These are phyloP conservation scores for Ogataea philodendri DNA, from an alignment of 805 yeast species.

Conservation along the genomic window DNA sequence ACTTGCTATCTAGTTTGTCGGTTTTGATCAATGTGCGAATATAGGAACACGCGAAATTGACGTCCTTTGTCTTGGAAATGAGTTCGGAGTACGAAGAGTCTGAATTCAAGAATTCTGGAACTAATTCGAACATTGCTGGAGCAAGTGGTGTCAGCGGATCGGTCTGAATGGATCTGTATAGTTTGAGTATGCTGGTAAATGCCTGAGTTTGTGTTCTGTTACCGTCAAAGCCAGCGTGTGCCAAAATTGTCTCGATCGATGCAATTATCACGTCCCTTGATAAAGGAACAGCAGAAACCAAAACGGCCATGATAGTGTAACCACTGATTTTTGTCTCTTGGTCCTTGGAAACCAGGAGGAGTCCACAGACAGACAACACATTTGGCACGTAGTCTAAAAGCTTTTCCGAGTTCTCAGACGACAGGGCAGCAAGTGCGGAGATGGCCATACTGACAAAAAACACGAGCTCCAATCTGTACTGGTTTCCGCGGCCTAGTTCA, in stretches of 20 bases:
- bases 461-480: slow-evolving; percentile 68
- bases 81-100: slow-evolving; percentile 24
- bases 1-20: slow-evolving; percentile 11
- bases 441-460: slow-evolving; percentile 76
- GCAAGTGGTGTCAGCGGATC: slow-evolving; percentile 31
- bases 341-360: slow-evolving; percentile 45
- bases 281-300: slow-evolving; percentile 70
- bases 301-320: slow-evolving; percentile 76
- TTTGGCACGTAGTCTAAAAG: slow-evolving; percentile 53
- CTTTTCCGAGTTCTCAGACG: slow-evolving; percentile 38
- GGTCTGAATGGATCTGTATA: slow-evolving; percentile 46
- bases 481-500: slow-evolving; percentile 50
- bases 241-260: slow-evolving; percentile 55
- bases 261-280: slow-evolving; percentile 56
- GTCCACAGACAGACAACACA: slow-evolving; percentile 57
- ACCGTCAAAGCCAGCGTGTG: slow-evolving; percentile 26
- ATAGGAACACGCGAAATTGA: slow-evolving; percentile 31
- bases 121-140: slow-evolving; percentile 16
- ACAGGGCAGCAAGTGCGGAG: slow-evolving; percentile 63
- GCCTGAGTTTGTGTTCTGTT: slow-evolving; percentile 36
- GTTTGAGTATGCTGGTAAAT: slow-evolving; percentile 44
- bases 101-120: slow-evolving; percentile 25
- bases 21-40: slow-evolving; percentile 26
- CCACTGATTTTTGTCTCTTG: slow-evolving; percentile 77
- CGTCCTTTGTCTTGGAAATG: slow-evolving; percentile 19